Conservation (phyloP, 2,329 filamentous ascomycete genomes). For the Diaporthe ilicicola region DNA sequence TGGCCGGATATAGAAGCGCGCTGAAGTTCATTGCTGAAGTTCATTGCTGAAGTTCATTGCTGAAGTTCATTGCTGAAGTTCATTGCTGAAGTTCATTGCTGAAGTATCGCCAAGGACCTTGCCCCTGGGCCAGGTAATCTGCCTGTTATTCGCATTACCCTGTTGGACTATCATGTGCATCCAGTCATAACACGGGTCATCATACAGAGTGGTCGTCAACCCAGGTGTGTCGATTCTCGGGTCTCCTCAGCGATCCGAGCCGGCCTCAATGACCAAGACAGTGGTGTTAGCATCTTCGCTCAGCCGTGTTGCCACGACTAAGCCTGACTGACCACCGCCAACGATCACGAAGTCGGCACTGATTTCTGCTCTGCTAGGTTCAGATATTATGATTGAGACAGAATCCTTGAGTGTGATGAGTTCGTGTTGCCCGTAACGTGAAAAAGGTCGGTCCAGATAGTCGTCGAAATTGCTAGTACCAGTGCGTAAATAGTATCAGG, state of each 20-base stretch:
- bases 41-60: background rate
- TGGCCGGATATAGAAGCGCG: background rate
- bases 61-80: background rate
- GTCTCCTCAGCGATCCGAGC: background rate
- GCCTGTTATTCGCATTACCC: background rate
- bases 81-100: background rate
- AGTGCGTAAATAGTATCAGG: too few relatives aligned
- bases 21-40: background rate
- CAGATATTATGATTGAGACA: too few relatives aligned
- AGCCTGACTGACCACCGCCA: background rate
- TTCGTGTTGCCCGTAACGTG: too few relatives aligned
- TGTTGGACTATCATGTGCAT: background rate
- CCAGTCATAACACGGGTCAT: background rate
- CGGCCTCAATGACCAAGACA: background rate
- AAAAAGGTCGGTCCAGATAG: too few relatives aligned
- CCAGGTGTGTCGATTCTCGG: background rate
- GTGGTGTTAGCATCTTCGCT: background rate
- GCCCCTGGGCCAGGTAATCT: background rate
- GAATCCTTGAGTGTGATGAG: too few relatives aligned
- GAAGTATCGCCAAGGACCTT: background rate
- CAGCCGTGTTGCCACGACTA: background rate
- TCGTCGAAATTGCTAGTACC: too few relatives aligned
- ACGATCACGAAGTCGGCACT: background rate
- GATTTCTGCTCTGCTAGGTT: too few relatives aligned
- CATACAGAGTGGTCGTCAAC: background rate